Evolutionary conservation across 768 basidiomycete species (phyloP), one percentile per base, ranked within the genome.

Genomic region (Mycena vulgaris): DNA sequence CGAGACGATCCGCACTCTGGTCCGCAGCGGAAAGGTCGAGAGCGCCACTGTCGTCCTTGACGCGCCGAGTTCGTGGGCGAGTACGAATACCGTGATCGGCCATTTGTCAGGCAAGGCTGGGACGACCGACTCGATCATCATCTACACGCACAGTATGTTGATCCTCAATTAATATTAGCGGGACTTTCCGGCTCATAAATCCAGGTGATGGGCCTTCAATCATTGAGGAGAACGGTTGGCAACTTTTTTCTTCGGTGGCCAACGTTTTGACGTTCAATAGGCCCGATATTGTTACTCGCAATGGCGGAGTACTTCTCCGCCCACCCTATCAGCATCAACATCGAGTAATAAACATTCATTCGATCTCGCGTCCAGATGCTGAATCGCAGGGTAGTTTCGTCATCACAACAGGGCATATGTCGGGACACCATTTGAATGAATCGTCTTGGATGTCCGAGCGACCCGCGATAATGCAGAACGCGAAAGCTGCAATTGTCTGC

Each of bases 401-500:
- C 6, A 74, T 80, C 33, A 80, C 79, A 19, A 80, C 79, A 57
- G 79, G 79, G 28, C 79, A 80, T 42, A 76, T 80, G 71, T 78
- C 77, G 5, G 79, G 79, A 21, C 65, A 72, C 7, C 77, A 77
- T 37, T 65, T 80, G 27, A 75, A 78, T 61, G 79, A 80, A 71
- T 37, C 69, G 28, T 74, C 76, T 2, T 80, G 79, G 79, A 79
- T 80, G 79, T 51, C 60, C 7, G 70, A 76, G 48, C 63, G 75
- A 17, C 75, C 77, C 5, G 71, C 75, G 19, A 71, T 80, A 56
- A 66, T 77, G 21, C 61, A 60, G 1, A 78, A 75, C 53, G 78
- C 79, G 8, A 76, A 76, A 40, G 72, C 74, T 33, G 79, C 79
- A 10, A 72, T 80, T 51, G 72, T 75, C 1, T 77, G 76, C 62